These are phyloP conservation scores for Conticribra guillardii DNA, from an alignment of 108 stramenopile genomes.

Conservation along the genomic window DNA sequence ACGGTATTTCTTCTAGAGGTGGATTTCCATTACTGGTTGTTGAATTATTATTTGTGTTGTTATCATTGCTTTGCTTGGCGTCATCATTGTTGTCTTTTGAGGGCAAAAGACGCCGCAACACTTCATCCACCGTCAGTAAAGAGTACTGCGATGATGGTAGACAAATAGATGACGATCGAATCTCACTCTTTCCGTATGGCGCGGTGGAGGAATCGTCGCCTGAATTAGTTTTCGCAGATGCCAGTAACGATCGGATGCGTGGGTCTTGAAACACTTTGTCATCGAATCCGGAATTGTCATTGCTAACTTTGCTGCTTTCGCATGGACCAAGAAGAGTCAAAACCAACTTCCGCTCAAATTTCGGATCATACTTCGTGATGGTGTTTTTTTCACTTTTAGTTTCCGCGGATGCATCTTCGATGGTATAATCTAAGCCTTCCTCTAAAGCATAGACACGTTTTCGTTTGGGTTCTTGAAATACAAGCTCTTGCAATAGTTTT, in stretches of 20 bases:
- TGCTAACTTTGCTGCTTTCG: background rate
- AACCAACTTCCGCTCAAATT: slow-evolving; percentile 58
- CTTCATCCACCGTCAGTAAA: slow-evolving; percentile 70
- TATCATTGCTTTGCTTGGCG: no score
- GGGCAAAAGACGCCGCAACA: slow-evolving; percentile 73
- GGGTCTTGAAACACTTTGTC: slow-evolving; percentile 45
- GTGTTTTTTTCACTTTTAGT: background rate
- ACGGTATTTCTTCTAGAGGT: slow-evolving; percentile 68
- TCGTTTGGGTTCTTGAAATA: slow-evolving; percentile 65
- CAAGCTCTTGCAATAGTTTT: slow-evolving; percentile 48
- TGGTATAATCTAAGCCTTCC: slow-evolving; percentile 37
- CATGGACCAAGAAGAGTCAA: slow-evolving; percentile 29
- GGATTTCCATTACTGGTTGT: slow-evolving; percentile 9
- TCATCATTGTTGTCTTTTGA: background rate
- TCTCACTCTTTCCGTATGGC: slow-evolving; percentile 12
- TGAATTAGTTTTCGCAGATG: slow-evolving; percentile 5
- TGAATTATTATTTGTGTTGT: no score
- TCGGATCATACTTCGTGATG: slow-evolving; percentile 14
- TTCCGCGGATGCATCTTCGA: slow-evolving; percentile 12
- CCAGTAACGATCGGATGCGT: slow-evolving; percentile 23
- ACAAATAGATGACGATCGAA: slow-evolving; percentile 29
- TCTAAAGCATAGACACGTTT: slow-evolving; percentile 58
- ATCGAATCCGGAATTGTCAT: slow-evolving; percentile 23
- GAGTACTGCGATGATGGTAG: slow-evolving; percentile 29
- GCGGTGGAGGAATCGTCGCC: slow-evolving; percentile 2